phyloP scores from a whole-genome alignment of 257 asterid genomes.

The Ehretia macrophylla region DNA sequence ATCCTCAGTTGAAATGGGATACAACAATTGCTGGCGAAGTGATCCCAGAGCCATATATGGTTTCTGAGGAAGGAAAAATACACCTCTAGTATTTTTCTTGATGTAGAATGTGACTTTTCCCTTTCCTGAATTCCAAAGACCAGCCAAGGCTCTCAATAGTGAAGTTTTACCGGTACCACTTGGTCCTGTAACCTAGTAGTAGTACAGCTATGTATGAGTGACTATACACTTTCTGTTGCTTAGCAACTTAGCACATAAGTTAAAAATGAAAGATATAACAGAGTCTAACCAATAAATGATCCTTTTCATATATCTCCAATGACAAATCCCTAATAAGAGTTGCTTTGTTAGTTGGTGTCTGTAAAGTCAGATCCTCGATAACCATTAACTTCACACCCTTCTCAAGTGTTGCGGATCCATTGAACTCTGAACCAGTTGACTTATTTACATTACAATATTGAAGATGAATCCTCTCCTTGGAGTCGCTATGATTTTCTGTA shows the following conservation, averaged over 20 bases:
- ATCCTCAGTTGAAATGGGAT: constrained; percentile 79
- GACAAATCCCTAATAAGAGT: constrained; percentile 72
- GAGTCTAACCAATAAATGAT: constrained; percentile 69
- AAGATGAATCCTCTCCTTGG: constrained; percentile 49
- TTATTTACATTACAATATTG: constrained; percentile 26
- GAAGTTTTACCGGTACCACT: constrained; percentile 98
- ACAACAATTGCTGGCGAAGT: constrained; percentile 83
- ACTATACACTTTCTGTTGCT: neutral
- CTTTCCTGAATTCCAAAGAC: constrained; percentile 81
- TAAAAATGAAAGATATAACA: constrained; percentile 15
- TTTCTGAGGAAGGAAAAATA: constrained; percentile 90
- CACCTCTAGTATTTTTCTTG: constrained; percentile 39
- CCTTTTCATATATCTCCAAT: constrained; percentile 57
- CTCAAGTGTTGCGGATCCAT: constrained; percentile 48
- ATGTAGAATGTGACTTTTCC: constrained; percentile 58
- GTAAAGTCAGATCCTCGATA: constrained; percentile 62
- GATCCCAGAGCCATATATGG: constrained; percentile 94
- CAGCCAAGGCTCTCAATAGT: constrained; percentile 75
- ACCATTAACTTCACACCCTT: constrained; percentile 37
- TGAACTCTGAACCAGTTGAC: constrained; percentile 23
- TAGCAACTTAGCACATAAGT: constrained; percentile 10
- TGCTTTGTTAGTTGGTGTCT: constrained; percentile 59
- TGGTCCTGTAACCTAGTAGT: constrained; percentile 85
- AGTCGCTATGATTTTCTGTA: constrained; percentile 23
- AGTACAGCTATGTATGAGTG: constrained; percentile 17